Conservation (phyloP, 768 basidiomycete genomes). For the Serendipita sp. region DNA sequence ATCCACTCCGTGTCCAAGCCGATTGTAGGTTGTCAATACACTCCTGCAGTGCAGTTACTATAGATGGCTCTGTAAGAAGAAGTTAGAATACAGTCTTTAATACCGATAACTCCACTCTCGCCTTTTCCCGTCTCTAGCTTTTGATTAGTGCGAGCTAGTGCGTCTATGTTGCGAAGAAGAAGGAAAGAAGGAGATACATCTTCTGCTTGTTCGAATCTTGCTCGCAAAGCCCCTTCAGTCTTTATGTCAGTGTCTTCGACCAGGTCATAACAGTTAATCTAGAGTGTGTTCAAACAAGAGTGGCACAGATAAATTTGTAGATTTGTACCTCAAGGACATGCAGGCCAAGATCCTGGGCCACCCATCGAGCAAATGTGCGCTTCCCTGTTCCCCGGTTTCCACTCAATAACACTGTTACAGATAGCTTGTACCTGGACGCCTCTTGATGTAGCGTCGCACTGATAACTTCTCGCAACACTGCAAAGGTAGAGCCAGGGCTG, state of each 20-base stretch:
- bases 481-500: conserved; percentile 18
- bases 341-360: conserved; percentile 16
- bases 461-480: conserved; percentile 39
- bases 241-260: conserved; percentile 62
- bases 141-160: conserved; percentile 55
- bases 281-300: not conserved
- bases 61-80: conserved; percentile 35
- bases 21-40: conserved; percentile 41
- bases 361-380: conserved; percentile 35
- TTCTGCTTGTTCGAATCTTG: conserved; percentile 61
- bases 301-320: not conserved
- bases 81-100: not conserved
- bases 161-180: conserved; percentile 66
- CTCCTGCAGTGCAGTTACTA: conserved; percentile 45
- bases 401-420: conserved; percentile 58
- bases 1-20: conserved; percentile 43
- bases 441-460: conserved; percentile 42
- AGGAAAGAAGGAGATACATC: conserved; percentile 75
- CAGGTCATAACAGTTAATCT: conserved; percentile 81
- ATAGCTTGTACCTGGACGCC: conserved; percentile 44
- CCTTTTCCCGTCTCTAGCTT: conserved; percentile 49
- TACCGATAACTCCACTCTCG: no score
- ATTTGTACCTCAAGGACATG: conserved; percentile 57
- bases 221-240: conserved; percentile 56
- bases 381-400: conserved; percentile 77